These are phyloP conservation scores for Torulaspora maleeae DNA, from an alignment of 805 yeast species.

Conservation along the genomic window DNA sequence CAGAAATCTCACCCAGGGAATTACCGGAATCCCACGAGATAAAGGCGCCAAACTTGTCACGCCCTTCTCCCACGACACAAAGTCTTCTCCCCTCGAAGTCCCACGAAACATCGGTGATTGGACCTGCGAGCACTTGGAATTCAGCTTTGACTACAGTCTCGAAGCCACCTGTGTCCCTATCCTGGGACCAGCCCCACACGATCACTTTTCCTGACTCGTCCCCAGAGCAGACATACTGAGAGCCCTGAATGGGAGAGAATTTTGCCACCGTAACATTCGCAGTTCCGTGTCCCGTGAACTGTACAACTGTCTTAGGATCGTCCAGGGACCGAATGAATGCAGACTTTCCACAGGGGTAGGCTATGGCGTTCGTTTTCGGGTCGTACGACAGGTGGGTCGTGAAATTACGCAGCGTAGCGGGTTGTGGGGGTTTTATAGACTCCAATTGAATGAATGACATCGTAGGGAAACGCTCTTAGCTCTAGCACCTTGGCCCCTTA, in stretches of 20 bases:
- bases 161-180: slow-evolving; percentile 44
- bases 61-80: slow-evolving; percentile 93
- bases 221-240: slow-evolving; percentile 86
- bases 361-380: slow-evolving; percentile 59
- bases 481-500: background rate
- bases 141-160: slow-evolving; percentile 65
- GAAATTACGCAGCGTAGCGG: slow-evolving; percentile 69
- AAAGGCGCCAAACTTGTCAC: slow-evolving; percentile 86
- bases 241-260: slow-evolving; percentile 69
- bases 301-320: slow-evolving; percentile 44
- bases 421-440: slow-evolving; percentile 66
- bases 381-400: slow-evolving; percentile 71
- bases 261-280: slow-evolving; percentile 73
- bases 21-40: slow-evolving; percentile 94
- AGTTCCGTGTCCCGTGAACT: slow-evolving; percentile 65
- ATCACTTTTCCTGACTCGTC: slow-evolving; percentile 86
- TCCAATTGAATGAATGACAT: slow-evolving; percentile 28
- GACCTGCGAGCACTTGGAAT: slow-evolving; percentile 72
- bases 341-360: slow-evolving; percentile 78
- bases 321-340: slow-evolving; percentile 64
- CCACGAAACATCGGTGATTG: slow-evolving; percentile 83
- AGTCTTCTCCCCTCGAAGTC: slow-evolving; percentile 81
- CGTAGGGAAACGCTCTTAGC: background rate
- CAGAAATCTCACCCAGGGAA: slow-evolving; percentile 93
- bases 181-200: slow-evolving; percentile 67